Evolutionary conservation across 345 rosid species (phyloP).

Genomic region (Luvunga scandens): DNA sequence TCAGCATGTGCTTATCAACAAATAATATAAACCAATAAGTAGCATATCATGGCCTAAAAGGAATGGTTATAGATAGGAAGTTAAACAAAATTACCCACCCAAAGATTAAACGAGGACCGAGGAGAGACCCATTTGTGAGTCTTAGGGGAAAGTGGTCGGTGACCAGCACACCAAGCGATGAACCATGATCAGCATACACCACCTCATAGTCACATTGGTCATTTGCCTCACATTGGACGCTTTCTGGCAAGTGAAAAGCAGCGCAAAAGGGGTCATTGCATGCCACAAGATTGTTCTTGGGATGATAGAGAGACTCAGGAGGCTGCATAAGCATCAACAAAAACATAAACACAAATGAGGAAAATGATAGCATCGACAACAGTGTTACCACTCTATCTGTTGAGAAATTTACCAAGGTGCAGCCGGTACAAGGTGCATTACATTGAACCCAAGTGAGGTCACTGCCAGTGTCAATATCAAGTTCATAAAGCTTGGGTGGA

Average conservation of each 20-base stretch:
- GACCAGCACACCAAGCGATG: slow-evolving; percentile 72
- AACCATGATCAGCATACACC: slow-evolving; percentile 74
- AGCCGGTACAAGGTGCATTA: slow-evolving; percentile 85
- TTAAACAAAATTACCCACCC: slow-evolving; percentile 51
- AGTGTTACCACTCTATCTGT: not conserved
- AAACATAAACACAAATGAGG: not conserved
- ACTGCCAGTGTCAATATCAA: slow-evolving; percentile 95
- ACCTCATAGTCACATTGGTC: slow-evolving; percentile 88
- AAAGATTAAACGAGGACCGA: slow-evolving; percentile 49
- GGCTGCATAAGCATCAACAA: slow-evolving; percentile 48
- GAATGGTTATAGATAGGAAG: not conserved
- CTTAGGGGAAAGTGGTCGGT: slow-evolving; percentile 50
- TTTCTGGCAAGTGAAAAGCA: slow-evolving; percentile 33
- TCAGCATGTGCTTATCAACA: not conserved
- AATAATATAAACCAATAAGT: not conserved
- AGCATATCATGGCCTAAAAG: not conserved
- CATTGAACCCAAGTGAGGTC: slow-evolving; percentile 97
- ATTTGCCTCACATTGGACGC: slow-evolving; percentile 34
- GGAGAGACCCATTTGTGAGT: slow-evolving; percentile 50
- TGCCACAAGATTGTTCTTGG: slow-evolving; percentile 47
- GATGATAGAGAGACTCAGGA: slow-evolving; percentile 56
- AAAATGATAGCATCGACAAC: slow-evolving; percentile 2
- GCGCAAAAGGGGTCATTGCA: slow-evolving; percentile 54
- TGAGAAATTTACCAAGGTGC: slow-evolving; percentile 62
- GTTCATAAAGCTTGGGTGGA: slow-evolving; percentile 75